Evolutionary conservation across 768 basidiomycete genomes (phyloP), one percentile per base, ranked within the genome.

Genomic region (Hygrophoropsis aurantiaca): DNA sequence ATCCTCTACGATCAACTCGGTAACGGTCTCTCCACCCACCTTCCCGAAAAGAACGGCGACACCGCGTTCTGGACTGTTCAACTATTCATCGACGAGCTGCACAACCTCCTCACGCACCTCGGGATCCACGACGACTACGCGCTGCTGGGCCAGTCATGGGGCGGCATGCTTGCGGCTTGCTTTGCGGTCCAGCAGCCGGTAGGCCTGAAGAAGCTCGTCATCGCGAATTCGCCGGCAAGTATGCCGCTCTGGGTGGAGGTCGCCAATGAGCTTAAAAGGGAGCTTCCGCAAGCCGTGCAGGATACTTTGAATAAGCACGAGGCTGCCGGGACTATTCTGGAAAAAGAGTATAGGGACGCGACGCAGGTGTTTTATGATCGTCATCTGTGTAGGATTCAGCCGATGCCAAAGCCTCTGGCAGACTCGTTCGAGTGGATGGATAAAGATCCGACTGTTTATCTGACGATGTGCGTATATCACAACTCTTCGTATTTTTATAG

Each of bases 1-100:
- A 54, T 84, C 33, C 54, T 80, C 38, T 82, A 82, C 60, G 78
- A 80, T 56, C 81, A 82, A 55, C 47, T 83, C 37, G 81, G 80
- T 7, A 71, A 62, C 46, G 79, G 79, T n/a, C 60, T 62, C 20
- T 82, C 80, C 11, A 79, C 79, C 8, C 78, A 80, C 52, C 65
- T 81, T 16, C 73, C 59, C 8, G 75, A 80, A 50, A 80, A 77
- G 53, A 66, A 56, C 5, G 67, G 64, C 11, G 68, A 73, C 25
- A 51, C 57, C 2, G 32, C 34, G 11, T 82, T 83, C 63, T 81
- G 79, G 79, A 77, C 68, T 15, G 57, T 65, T 23, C 58, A 72
- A 44, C 66, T 82, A 5, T 81, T 80, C 65, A 60, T 78, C 52
- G 67, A 75, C 49, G 76, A 83, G 61, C 71, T 81, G 36, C 61